Conservation (phyloP, 2,329 filamentous ascomycete genomes). For the Fusarium sp. region DNA sequence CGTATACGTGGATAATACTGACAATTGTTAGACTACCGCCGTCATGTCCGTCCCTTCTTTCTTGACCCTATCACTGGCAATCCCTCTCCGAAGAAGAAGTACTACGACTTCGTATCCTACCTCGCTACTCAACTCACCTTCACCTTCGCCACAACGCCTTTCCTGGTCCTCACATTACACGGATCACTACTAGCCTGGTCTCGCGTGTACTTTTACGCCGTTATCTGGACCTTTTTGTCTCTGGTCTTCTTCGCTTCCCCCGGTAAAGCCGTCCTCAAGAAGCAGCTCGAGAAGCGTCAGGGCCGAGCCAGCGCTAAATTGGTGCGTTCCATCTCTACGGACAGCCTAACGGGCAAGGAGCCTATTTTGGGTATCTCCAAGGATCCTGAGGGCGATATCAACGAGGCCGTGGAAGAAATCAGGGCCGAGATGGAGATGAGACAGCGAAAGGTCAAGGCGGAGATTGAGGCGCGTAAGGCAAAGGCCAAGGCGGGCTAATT, state of each 20-base stretch:
- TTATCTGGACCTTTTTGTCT: slow-evolving; percentile 73
- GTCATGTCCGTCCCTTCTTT: slow-evolving; percentile 92
- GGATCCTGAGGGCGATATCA: slow-evolving; percentile 80
- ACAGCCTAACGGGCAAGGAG: slow-evolving; percentile 66
- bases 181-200: slow-evolving; percentile 82
- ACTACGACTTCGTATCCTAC: slow-evolving; percentile 85
- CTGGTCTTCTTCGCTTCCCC: slow-evolving; percentile 85
- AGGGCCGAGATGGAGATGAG: slow-evolving; percentile 74
- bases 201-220: slow-evolving; percentile 88
- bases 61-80: slow-evolving; percentile 79
- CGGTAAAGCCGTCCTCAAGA: slow-evolving; percentile 71
- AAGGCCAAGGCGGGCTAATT: slow-evolving; percentile 26
- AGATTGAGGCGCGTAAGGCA: slow-evolving; percentile 70
- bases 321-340: slow-evolving; percentile 66
- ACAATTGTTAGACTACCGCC: slow-evolving; percentile 78
- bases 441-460: slow-evolving; percentile 56
- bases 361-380: slow-evolving; percentile 83
- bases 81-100: slow-evolving; percentile 78
- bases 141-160: slow-evolving; percentile 85
- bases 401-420: slow-evolving; percentile 82
- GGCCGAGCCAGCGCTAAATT: slow-evolving; percentile 60
- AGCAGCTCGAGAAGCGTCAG: slow-evolving; percentile 69
- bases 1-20: background rate
- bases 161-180: slow-evolving; percentile 81
- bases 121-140: slow-evolving; percentile 84